Base-by-base conservation (phyloP, 768 basidiomycete species). In the Gelatoporia subvermispora region DNA sequence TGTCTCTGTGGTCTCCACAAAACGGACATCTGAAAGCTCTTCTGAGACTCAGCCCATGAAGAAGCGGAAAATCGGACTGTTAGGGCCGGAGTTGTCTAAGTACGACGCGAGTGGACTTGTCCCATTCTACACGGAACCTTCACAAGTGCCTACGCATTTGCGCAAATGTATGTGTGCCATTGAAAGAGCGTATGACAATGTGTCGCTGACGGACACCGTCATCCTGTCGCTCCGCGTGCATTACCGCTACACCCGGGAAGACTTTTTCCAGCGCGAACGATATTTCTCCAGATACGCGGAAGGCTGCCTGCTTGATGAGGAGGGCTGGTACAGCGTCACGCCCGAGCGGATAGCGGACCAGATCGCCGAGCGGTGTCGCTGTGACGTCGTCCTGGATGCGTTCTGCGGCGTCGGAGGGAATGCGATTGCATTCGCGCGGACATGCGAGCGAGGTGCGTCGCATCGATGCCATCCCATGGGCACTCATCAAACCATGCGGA, bases 401-500 rank as follows among this genome's bases (percentile, higher is more conserved):
- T 99, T 98, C 64, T 97, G 94, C 60, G 96, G 96, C 1, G 94
- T 98, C 0, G 96, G 96, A 22, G 96, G 95, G 15, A 99, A 99
- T 60, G 82, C 95, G 1, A 98, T 99, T 49, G 92, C 93, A 3
- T 97, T 99, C 66, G 96, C 96, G 2, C 81, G 86, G 64, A 96
- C 93, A 2, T 99, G 96, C 69, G 88, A 95, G 63, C 71, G 88
- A 66, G 95, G 95, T 96, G 59, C 50, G 84, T 65, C 28, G 13
- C n/a, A n/a, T n/a, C 13, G 28, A 31, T 13, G 5, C 28, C 13
- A 5, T 31, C 7, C 7, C 13, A 31, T 31, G 5, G 28, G 5
- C 28, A 13, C 5, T 31, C 13, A 31, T 13, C 5, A 31, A 13
- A 31, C 28, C 13, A 9, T 41, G 10, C 11, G 41, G 17, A 22